Base-by-base conservation (phyloP, 75 land plant genomes). In the Adiantum capillusveneris region DNA sequence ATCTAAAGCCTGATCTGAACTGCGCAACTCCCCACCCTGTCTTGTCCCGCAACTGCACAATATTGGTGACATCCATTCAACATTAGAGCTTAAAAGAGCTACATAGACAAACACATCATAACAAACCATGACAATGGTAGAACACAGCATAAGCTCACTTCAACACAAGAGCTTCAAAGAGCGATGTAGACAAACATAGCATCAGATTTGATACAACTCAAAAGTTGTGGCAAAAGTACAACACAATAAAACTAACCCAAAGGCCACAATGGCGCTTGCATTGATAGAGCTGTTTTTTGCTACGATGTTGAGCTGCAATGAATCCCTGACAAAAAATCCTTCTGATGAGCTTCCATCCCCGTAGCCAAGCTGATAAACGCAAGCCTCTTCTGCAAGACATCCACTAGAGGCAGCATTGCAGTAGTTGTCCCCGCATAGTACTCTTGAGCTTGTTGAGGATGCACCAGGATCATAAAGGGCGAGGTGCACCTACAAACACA, bases 181-280 rank as follows among this genome's bases (percentile, higher is more conserved):
- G n/a, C n/a, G n/a, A n/a, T n/a, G n/a, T n/a, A n/a, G n/a, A n/a
- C n/a, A n/a, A n/a, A n/a, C n/a, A n/a, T n/a, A n/a, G n/a, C n/a
- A n/a, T n/a, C n/a, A n/a, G n/a, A n/a, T n/a, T n/a, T n/a, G n/a
- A n/a, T n/a, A n/a, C n/a, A n/a, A n/a, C n/a, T n/a, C n/a, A n/a
- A n/a, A n/a, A n/a, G n/a, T n/a, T n/a, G n/a, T n/a, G n/a, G n/a
- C n/a, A n/a, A n/a, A n/a, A n/a, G n/a, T n/a, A n/a, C n/a, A n/a
- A n/a, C n/a, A n/a, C n/a, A n/a, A n/a, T n/a, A n/a, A n/a, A n/a
- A 56, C 86, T 64, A 22, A 84, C 87, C 87, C 87, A 66, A 84
- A 84, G 6, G 71, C 53, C 9, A 80, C 55, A 52, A 48, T 71
- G 36, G 75, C 75, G 71, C 71, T 84, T 34, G 39, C 42, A 21